These are phyloP conservation scores for Carex littledalei DNA, from an alignment of 176 grass and related monocot genomes.

Conservation along the genomic window DNA sequence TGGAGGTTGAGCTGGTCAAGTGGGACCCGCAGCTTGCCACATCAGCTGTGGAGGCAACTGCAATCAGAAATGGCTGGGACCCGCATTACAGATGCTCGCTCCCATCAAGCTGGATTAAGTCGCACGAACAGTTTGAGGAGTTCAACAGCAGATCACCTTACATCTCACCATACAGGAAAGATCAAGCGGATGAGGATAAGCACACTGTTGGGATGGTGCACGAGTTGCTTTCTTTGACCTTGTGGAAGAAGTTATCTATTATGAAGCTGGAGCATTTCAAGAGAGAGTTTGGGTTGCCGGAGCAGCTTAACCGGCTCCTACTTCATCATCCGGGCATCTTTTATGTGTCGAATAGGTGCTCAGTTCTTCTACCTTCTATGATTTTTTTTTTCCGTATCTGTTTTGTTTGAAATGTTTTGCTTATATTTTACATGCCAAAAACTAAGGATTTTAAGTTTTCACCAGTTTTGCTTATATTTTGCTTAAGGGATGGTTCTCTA, in stretches of 20 bases:
- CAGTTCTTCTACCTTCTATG: neutral
- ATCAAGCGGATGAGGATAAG: constrained; percentile 46
- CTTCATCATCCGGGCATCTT: constrained; percentile 70
- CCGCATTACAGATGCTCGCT: constrained; percentile 60
- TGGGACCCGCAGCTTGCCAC: constrained; percentile 59
- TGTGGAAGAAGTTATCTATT: constrained; percentile 85
- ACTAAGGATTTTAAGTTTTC: neutral
- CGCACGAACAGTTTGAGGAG: constrained; percentile 52
- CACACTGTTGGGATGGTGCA: constrained; percentile 53
- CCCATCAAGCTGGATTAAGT: constrained; percentile 52
- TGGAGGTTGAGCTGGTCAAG: constrained; percentile 61
- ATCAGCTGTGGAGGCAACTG: constrained; percentile 41
- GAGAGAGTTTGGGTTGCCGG: constrained; percentile 59
- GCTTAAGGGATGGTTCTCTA: neutral
- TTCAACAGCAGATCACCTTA: constrained; percentile 71
- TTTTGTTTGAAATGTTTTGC: neutral
- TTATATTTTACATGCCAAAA: neutral
- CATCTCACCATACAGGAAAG: constrained; percentile 60
- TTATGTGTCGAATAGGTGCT: constrained; percentile 61
- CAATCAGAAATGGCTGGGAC: neutral
- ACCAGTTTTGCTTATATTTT: neutral
- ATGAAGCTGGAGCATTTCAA: constrained; percentile 87
- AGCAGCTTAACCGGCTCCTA: constrained; percentile 48
- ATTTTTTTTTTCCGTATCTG: neutral
- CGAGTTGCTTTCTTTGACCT: constrained; percentile 65